Percentiles rank a stretch among this genome's conserved stretches.
Conservation (phyloP, 1,284 basidiomycete genomes). For the Leccinum solheimii region DNA sequence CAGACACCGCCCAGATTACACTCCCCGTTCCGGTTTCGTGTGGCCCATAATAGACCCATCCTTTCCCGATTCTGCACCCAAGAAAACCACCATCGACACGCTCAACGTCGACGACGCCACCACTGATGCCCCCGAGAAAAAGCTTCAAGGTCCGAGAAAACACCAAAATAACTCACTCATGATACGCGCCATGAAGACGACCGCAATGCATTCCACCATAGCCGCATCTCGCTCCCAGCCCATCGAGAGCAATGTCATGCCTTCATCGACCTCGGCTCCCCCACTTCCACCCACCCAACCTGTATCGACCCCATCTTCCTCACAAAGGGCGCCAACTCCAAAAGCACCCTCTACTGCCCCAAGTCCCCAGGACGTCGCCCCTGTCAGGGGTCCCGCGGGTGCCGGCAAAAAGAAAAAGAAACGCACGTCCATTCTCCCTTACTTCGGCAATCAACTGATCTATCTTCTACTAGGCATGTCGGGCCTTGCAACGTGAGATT, state of each 20-base stretch:
- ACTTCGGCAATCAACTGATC: constrained; percentile 7
- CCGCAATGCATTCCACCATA: constrained; percentile 63
- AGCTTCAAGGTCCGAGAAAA: constrained; percentile 44
- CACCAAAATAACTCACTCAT: constrained; percentile 68
- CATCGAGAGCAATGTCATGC: constrained; percentile 36
- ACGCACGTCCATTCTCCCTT: constrained; percentile 21
- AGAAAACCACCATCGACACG: constrained; percentile 44
- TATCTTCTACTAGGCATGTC: constrained; percentile 28
- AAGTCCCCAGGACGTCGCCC: constrained; percentile 43
- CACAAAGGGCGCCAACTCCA: constrained; percentile 43
- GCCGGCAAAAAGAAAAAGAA: constrained; percentile 66
- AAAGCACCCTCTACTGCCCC: constrained; percentile 42
- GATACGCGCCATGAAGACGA: constrained; percentile 73
- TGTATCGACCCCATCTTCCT: constrained; percentile 54
- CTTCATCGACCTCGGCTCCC: constrained; percentile 39
- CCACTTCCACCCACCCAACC: constrained; percentile 40
- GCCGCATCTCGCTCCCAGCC: constrained; percentile 42
- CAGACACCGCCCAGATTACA: constrained; percentile 70
- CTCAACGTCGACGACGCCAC: constrained; percentile 27
- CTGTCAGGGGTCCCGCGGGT: constrained; percentile 47
- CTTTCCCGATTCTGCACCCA: constrained; percentile 40
- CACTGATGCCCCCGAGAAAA: constrained; percentile 27
- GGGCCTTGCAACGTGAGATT: constrained; percentile 25
- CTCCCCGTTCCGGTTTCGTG: constrained; percentile 75
- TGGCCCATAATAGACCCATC: constrained; percentile 72